phyloP scores from a whole-genome alignment of 2,329 filamentous ascomycete genomes.

The Trichocomaceae sp. region DNA sequence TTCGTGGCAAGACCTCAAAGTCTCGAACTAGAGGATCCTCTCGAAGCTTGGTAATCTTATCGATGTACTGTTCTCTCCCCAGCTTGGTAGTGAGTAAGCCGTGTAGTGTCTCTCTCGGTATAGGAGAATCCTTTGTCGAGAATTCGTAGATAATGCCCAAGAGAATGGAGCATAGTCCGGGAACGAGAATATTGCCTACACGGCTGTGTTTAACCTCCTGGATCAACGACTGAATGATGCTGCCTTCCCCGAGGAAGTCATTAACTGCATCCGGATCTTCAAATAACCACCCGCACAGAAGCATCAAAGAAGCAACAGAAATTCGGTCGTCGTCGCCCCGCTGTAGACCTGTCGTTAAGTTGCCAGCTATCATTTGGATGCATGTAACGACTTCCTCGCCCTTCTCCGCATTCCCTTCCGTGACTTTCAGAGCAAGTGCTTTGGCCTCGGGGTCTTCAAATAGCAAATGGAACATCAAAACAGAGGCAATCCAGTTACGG shows the following conservation, averaged over 20 bases:
- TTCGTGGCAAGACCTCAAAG: slow-evolving; percentile 78
- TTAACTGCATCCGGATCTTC: slow-evolving; percentile 88
- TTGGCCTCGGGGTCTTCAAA: slow-evolving; percentile 77
- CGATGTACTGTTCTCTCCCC: slow-evolving; percentile 79
- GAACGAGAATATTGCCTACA: slow-evolving; percentile 60
- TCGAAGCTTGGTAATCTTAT: slow-evolving; percentile 70
- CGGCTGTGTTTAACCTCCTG: slow-evolving; percentile 62
- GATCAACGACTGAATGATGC: slow-evolving; percentile 79
- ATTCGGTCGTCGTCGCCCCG: slow-evolving; percentile 71
- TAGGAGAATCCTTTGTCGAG: slow-evolving; percentile 91
- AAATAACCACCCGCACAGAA: slow-evolving; percentile 83
- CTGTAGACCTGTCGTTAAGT: slow-evolving; percentile 74
- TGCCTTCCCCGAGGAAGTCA: slow-evolving; percentile 86
- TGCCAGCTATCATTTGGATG: slow-evolving; percentile 79
- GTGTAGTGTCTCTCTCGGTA: slow-evolving; percentile 73
- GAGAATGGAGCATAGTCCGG: slow-evolving; percentile 76
- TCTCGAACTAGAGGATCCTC: slow-evolving; percentile 74
- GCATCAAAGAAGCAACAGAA: slow-evolving; percentile 78
- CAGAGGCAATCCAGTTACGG: slow-evolving; percentile 80
- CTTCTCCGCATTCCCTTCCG: slow-evolving; percentile 78
- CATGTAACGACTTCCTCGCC: slow-evolving; percentile 94
- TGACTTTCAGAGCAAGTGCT: slow-evolving; percentile 68
- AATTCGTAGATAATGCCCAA: slow-evolving; percentile 92
- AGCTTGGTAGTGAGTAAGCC: slow-evolving; percentile 69
- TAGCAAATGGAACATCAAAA: slow-evolving; percentile 78